These are phyloP conservation scores for Beauveria bassiana DNA, from an alignment of 2,329 filamentous ascomycete species.

Conservation along the genomic window DNA sequence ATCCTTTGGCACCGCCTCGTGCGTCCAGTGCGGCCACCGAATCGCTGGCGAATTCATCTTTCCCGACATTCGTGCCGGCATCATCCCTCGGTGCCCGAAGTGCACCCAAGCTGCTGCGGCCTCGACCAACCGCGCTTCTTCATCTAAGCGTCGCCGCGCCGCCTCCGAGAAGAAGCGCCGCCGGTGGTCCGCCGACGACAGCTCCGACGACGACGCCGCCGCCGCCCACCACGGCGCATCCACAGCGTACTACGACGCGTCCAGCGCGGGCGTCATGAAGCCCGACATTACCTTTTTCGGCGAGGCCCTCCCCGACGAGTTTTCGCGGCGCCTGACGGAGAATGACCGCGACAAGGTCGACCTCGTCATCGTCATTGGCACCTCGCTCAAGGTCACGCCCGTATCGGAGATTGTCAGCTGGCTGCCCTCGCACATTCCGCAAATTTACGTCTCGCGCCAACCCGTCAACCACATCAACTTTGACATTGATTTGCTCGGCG, in stretches of 20 bases:
- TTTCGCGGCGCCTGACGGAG: conserved; percentile 71
- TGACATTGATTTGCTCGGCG: conserved; percentile 91
- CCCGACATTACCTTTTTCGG: conserved; percentile 98
- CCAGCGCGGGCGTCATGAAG: conserved; percentile 76
- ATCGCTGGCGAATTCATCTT: conserved; percentile 73
- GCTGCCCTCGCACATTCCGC: conserved; percentile 70
- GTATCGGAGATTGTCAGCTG: conserved; percentile 86
- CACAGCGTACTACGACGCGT: conserved; percentile 45
- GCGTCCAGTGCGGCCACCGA: conserved; percentile 70
- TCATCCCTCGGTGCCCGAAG: conserved; percentile 67
- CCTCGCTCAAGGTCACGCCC: conserved; percentile 88
- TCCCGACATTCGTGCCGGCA: conserved; percentile 65
- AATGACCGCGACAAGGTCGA: conserved; percentile 76
- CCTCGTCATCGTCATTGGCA: conserved; percentile 91
- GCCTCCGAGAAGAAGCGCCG: conserved; percentile 23
- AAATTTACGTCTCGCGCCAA: conserved; percentile 83
- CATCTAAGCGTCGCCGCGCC: conserved; percentile 32
- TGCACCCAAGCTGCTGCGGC: conserved; percentile 52
- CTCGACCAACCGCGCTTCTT: conserved; percentile 16
- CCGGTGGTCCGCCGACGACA: conserved; percentile 27
- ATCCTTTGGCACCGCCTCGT: conserved; percentile 87
- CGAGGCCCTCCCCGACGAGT: conserved; percentile 77
- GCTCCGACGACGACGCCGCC: conserved; percentile 28
- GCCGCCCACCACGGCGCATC: conserved; percentile 31
- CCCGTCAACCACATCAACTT: conserved; percentile 87